Percentiles rank a stretch among this genome's conserved stretches.
Conservation (phyloP, 495 filamentous ascomycete genomes). For the Penicillium nucicola region DNA sequence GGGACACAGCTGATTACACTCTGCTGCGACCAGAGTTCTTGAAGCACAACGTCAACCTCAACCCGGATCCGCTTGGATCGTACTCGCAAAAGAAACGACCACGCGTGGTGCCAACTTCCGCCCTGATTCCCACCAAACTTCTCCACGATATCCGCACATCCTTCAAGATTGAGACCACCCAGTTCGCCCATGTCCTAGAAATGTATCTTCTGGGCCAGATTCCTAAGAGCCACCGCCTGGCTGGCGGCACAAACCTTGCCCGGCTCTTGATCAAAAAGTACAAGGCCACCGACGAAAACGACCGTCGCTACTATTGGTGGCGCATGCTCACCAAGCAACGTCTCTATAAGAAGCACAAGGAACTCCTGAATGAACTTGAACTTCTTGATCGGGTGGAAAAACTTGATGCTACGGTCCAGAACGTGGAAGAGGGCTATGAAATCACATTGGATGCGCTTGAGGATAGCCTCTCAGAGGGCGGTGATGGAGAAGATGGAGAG, state of each 20-base stretch:
- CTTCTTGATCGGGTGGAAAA: slow-evolving; percentile 72
- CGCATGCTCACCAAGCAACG: slow-evolving; percentile 77
- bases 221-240: slow-evolving; percentile 56
- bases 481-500: slow-evolving; percentile 13
- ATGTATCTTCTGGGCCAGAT: slow-evolving; percentile 82
- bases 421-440: slow-evolving; percentile 81
- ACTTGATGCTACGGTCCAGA: slow-evolving; percentile 70
- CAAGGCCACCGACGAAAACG: slow-evolving; percentile 49
- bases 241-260: slow-evolving; percentile 47
- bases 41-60: slow-evolving; percentile 43
- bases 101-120: slow-evolving; percentile 53
- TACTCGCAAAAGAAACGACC: slow-evolving; percentile 36
- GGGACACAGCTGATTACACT: slow-evolving; percentile 77
- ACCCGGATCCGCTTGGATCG: slow-evolving; percentile 36
- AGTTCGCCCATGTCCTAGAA: slow-evolving; percentile 82
- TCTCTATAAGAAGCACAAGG: slow-evolving; percentile 72
- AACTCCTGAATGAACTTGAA: slow-evolving; percentile 76
- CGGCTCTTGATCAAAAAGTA: slow-evolving; percentile 53
- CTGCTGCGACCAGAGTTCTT: slow-evolving; percentile 53
- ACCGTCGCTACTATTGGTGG: slow-evolving; percentile 76
- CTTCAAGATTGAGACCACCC: slow-evolving; percentile 79
- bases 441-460: slow-evolving; percentile 56
- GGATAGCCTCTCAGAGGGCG: slow-evolving; percentile 29
- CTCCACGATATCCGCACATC: slow-evolving; percentile 59
- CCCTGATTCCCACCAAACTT: slow-evolving; percentile 58